Percentiles rank a stretch among this genome's conserved stretches.
Conservation (phyloP, 2,329 filamentous ascomycete genomes). For the Raffaelea deltoideospora region DNA sequence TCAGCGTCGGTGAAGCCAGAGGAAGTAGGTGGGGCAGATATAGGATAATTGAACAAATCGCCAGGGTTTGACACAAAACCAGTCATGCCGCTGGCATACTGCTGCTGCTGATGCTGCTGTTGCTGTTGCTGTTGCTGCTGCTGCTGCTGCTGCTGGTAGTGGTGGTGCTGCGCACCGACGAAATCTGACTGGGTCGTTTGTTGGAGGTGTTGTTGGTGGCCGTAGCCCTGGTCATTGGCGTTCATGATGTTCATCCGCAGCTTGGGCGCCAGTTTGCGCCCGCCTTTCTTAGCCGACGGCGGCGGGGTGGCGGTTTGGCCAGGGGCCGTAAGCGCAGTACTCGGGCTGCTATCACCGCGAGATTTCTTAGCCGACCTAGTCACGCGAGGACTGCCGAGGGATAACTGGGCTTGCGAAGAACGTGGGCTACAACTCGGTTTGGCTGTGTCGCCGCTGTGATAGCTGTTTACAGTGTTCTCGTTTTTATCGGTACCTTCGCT, state of each 20-base stretch:
- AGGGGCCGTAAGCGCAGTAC: constrained; percentile 18
- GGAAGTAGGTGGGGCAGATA: constrained; percentile 39
- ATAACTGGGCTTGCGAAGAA: no score
- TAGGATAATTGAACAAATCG: constrained; percentile 44
- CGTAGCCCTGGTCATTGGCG: constrained; percentile 39
- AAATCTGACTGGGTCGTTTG: constrained; percentile 20
- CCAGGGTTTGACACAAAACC: constrained; percentile 29
- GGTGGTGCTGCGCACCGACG: no score
- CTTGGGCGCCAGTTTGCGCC: constrained; percentile 38
- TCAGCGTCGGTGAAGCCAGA: constrained; percentile 26
- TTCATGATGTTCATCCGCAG: constrained; percentile 34
- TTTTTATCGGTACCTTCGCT: constrained; percentile 8
- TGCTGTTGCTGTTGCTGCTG: constrained; percentile 13
- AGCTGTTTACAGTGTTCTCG: neutral
- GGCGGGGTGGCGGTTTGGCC: constrained; percentile 45
- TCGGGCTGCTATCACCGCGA: constrained; percentile 25
- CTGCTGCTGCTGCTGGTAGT: constrained; percentile 32
- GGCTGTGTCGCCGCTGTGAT: neutral
- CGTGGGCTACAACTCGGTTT: no score
- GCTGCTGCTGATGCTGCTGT: constrained; percentile 10
- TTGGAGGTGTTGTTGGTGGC: constrained; percentile 27
- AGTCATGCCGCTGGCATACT: constrained; percentile 24
- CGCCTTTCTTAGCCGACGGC: constrained; percentile 38
- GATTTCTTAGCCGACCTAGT: constrained; percentile 26
- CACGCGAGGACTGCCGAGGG: constrained; percentile 13